phyloP scores from a whole-genome alignment of 176 grass and related monocot species.

The Calamus simplicifolius region DNA sequence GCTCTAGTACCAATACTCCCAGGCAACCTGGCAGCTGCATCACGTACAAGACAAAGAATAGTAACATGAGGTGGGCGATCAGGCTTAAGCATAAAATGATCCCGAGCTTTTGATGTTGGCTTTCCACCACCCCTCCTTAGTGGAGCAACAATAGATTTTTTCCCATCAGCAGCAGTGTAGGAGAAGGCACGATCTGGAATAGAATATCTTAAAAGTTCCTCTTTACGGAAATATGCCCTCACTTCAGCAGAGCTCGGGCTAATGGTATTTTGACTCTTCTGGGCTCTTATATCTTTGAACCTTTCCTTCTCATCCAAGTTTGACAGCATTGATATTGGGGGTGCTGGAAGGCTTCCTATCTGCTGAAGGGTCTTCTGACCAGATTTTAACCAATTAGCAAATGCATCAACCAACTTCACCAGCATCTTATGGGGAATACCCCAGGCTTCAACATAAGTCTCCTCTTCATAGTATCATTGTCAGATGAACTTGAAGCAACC shows the following conservation, averaged over 20 bases:
- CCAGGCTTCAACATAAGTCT: slow-evolving; percentile 92
- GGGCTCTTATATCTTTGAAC: slow-evolving; percentile 93
- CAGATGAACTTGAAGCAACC: slow-evolving; percentile 30
- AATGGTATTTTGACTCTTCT: slow-evolving; percentile 96
- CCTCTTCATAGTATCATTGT: slow-evolving; percentile 65
- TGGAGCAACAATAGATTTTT: slow-evolving; percentile 93
- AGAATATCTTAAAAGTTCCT: slow-evolving; percentile 93
- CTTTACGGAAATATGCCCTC: slow-evolving; percentile 70
- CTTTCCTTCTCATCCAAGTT: slow-evolving; percentile 90
- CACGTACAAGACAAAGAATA: slow-evolving; percentile 93
- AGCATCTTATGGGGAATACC: slow-evolving; percentile 98
- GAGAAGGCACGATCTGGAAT: slow-evolving; percentile 96
- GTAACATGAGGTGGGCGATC: slow-evolving; percentile 94
- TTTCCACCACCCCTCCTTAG: slow-evolving; percentile 93
- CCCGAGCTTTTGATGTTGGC: slow-evolving; percentile 95
- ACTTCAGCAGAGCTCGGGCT: slow-evolving; percentile 78
- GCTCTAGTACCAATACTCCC: slow-evolving; percentile 90
- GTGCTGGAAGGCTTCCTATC: slow-evolving; percentile 83
- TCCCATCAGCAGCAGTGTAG: slow-evolving; percentile 94
- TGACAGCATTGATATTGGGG: slow-evolving; percentile 71
- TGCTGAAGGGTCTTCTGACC: slow-evolving; percentile 97
- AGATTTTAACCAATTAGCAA: slow-evolving; percentile 99
- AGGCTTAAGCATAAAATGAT: slow-evolving; percentile 93
- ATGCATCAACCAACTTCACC: slow-evolving; percentile 95
- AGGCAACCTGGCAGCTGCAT: slow-evolving; percentile 89